Evolutionary conservation across 225 moss, liverwort and hornwort species (phyloP).

Genomic region (Physcomitrellopsis africana): DNA sequence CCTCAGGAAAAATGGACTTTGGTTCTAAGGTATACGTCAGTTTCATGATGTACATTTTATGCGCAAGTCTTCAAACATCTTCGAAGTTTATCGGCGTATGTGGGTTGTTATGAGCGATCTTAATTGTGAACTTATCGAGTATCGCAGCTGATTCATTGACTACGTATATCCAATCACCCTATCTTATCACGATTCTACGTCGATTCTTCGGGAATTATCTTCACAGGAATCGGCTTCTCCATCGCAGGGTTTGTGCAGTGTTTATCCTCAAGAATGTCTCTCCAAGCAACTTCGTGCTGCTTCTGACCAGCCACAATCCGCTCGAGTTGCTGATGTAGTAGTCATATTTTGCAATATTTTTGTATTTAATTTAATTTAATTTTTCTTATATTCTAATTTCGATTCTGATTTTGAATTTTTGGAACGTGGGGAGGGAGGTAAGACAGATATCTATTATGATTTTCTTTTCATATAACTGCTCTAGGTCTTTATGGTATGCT

Average conservation of each 20-base stretch:
- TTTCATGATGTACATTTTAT: constrained; percentile 58
- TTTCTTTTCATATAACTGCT: not conserved
- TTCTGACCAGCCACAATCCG: constrained; percentile 15
- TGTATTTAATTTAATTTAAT: not conserved
- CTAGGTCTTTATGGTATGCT: not conserved
- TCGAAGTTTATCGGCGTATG: constrained; percentile 32
- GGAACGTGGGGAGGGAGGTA: too few relatives aligned
- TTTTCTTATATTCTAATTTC: not conserved
- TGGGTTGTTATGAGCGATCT: constrained; percentile 32
- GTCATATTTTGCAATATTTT: constrained; percentile 8
- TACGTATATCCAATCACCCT: constrained; percentile 28
- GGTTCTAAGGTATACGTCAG: constrained; percentile 14
- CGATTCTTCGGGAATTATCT: constrained; percentile 34
- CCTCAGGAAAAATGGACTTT: not conserved
- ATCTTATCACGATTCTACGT: constrained; percentile 39
- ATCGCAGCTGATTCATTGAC: constrained; percentile 41
- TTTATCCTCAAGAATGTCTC: constrained; percentile 35
- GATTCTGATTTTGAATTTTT: not conserved
- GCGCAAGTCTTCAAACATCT: constrained; percentile 33
- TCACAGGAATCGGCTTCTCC: constrained; percentile 25
- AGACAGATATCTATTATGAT: not conserved
- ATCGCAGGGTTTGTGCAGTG: constrained; percentile 20
- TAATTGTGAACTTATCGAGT: constrained; percentile 28
- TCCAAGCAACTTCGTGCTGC: constrained; percentile 21
- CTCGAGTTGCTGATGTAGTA: constrained; percentile 57